Evolutionary conservation across 768 basidiomycete genomes (phyloP).

Genomic region (Cystofilobasidium ferigula): DNA sequence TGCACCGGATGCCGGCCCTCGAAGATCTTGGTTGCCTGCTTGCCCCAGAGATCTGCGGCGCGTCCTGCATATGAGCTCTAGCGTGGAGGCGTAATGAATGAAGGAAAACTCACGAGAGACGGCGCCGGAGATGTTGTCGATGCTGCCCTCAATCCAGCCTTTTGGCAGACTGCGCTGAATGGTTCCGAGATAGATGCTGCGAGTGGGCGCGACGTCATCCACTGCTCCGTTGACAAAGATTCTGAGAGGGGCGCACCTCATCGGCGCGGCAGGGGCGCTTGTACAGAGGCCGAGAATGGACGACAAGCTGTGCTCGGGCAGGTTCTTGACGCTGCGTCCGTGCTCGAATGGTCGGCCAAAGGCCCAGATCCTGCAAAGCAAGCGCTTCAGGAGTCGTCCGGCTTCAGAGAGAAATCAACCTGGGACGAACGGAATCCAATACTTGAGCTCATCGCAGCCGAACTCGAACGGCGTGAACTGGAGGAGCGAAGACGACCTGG

Average conservation of each 20-base stretch:
- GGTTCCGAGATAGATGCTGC: constrained; percentile 26
- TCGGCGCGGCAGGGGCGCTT: constrained; percentile 24
- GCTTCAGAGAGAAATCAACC: not conserved
- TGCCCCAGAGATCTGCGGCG: constrained; percentile 20
- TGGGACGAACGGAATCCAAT: constrained; percentile 22
- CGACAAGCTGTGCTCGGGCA: constrained; percentile 25
- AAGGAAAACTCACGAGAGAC: constrained; percentile 12
- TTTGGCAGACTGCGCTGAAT: constrained; percentile 27
- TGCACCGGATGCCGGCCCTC: constrained; percentile 27
- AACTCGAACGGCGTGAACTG: constrained; percentile 25
- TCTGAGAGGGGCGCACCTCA: not conserved
- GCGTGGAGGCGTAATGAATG: not conserved
- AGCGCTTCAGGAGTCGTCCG: too few relatives aligned
- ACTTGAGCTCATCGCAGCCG: constrained; percentile 27
- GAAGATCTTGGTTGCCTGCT: constrained; percentile 22
- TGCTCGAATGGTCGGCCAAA: constrained; percentile 26
- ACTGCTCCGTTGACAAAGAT: too few relatives aligned
- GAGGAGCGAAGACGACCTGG: not conserved
- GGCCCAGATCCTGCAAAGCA: constrained; percentile 18
- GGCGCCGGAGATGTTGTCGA: constrained; percentile 25
- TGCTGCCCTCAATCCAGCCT: constrained; percentile 24
- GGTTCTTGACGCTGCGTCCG: constrained; percentile 12
- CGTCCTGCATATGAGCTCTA: too few relatives aligned
- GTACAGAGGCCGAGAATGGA: constrained; percentile 26
- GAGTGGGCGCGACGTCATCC: not conserved